Conservation (phyloP, 768 basidiomycete species). For the Suillus subalutaceus region DNA sequence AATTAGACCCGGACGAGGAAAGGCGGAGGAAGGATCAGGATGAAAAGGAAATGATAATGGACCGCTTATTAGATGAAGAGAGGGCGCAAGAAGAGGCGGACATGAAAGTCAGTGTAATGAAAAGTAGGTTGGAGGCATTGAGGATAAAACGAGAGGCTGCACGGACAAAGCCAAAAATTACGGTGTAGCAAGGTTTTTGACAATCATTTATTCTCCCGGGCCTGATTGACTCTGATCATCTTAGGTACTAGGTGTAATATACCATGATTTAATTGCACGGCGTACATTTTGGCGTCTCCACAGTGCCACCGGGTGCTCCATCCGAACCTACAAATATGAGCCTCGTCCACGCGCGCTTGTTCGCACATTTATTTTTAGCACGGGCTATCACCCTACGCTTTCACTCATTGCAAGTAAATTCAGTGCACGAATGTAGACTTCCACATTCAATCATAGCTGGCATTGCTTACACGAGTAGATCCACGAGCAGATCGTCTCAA, state of each 20-base stretch:
- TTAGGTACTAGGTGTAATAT: not conserved
- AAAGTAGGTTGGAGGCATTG: slow-evolving; percentile 64
- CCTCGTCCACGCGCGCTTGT: not conserved
- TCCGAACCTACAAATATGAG: not conserved
- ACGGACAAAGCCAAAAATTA: slow-evolving; percentile 23
- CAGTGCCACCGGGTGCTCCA: not conserved
- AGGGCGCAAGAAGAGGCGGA: slow-evolving; percentile 88
- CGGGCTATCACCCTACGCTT: not conserved
- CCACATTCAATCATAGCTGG: not conserved
- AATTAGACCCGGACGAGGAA: slow-evolving; percentile 41
- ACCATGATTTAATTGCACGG: not conserved
- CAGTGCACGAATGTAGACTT: not conserved
- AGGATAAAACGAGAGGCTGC: slow-evolving; percentile 46
- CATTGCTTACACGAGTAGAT: not conserved
- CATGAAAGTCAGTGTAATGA: slow-evolving; percentile 67
- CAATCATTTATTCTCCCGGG: not conserved
- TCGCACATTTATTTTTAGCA: not conserved
- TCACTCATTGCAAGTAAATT: not conserved
- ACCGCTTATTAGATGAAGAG: slow-evolving; percentile 82
- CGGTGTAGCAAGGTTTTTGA: not conserved
- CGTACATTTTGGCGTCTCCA: not conserved
- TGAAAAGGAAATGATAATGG: slow-evolving; percentile 84
- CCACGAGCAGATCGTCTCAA: not conserved
- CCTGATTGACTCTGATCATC: not conserved
- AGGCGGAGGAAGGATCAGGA: slow-evolving; percentile 62